Evolutionary conservation across 2,329 filamentous ascomycete genomes (phyloP), one percentile per base, ranked within the genome.

Genomic region (Sclerotinia sclerotiorum): DNA sequence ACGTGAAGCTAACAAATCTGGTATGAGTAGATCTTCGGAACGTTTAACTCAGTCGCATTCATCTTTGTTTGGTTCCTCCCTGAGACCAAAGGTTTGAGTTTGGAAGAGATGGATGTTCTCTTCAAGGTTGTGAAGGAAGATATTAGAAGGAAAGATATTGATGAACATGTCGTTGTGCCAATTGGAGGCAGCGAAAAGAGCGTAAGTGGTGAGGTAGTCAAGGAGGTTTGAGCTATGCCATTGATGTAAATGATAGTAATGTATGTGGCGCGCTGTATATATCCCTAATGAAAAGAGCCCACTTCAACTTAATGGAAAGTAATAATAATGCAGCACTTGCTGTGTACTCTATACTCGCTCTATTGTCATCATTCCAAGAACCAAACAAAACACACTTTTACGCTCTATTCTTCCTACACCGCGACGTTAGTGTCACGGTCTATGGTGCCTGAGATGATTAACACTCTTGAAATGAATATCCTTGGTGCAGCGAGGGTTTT

Each of bases 61-160:
- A 65, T 84, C 71, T 79, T 84, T 54, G 84, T 78, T 71, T 83
- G 83, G 70, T 70, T 70, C 51, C 52, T 72, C 13, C 70, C 69
- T 17, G 70, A 72, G 42, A 72, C 70, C 48, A 71, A 68, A 64
- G 70, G 68, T 7, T 32, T 69, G n/a, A 69, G 69, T 24, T 54
- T 72, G 27, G 70, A 70, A 52, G 64, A 70, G 29, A 71, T 70
- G 69, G 69, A 70, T 65, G 52, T 71, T 24, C 48, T 71, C 24
- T 71, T 71, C 49, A 55, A 65, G 11, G 67, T 64, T 19, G 70
- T 70, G 0, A 55, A 70, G 54, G 70, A 70, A 61, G 62, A 64
- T 7, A 48, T 49, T 1, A 56, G 66, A 24, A 57, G 60, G 24
- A 57, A 60, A 21, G 66, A 68, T 48, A 54, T 70, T 24, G 60